phyloP scores from a whole-genome alignment of 2,329 filamentous ascomycete genomes.

The Aspergillus versicolor region DNA sequence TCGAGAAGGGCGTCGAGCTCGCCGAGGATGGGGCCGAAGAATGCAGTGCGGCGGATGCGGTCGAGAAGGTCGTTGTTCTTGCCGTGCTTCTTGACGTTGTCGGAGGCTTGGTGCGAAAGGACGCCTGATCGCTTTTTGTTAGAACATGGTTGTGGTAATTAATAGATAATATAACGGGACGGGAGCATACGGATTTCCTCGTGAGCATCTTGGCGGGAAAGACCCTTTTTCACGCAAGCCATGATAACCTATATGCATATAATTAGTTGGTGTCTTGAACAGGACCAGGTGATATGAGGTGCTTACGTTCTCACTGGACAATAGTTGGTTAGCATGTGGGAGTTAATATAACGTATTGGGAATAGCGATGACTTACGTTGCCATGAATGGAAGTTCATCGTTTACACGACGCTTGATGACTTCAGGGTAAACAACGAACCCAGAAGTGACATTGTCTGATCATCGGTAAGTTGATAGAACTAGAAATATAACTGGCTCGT shows the following conservation, averaged over 20 bases:
- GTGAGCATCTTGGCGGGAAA: slow-evolving; percentile 76
- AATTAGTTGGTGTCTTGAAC: slow-evolving; percentile 17
- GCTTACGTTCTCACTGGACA: slow-evolving; percentile 33
- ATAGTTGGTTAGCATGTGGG: slow-evolving; percentile 17
- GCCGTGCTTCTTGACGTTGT: slow-evolving; percentile 70
- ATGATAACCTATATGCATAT: slow-evolving; percentile 66
- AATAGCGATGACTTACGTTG: slow-evolving; percentile 53
- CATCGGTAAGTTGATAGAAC: neutral
- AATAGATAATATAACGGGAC: too few relatives aligned
- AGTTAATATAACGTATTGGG: neutral
- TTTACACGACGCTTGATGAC: slow-evolving; percentile 67
- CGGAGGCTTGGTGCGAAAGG: slow-evolving; percentile 71
- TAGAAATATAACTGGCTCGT: neutral
- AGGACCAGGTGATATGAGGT: neutral
- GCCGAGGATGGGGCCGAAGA: slow-evolving; percentile 69
- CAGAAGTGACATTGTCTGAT: slow-evolving; percentile 65
- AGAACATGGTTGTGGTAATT: neutral
- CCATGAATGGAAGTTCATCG: slow-evolving; percentile 84
- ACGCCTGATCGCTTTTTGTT: slow-evolving; percentile 47
- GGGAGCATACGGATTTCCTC: slow-evolving; percentile 68
- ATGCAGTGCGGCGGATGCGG: slow-evolving; percentile 68
- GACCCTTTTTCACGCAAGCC: slow-evolving; percentile 69
- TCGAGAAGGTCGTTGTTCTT: slow-evolving; percentile 79
- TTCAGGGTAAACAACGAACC: slow-evolving; percentile 76
- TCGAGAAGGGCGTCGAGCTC: slow-evolving; percentile 69